Base-by-base conservation (phyloP, 176 grass and related monocot genomes). In the Dendrocalamus sinicus region DNA sequence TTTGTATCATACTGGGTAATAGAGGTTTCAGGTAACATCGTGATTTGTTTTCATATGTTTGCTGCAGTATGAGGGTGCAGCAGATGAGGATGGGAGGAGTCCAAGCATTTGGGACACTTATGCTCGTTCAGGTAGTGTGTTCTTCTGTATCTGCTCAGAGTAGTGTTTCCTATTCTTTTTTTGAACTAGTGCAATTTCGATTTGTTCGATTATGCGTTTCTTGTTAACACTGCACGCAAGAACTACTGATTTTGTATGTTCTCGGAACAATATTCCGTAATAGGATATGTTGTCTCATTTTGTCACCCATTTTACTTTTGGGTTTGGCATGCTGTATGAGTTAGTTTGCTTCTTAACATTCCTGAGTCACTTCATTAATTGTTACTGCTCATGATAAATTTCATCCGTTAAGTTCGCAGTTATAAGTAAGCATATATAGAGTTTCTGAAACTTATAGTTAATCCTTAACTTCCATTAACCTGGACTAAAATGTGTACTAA, bases 41-140 rank as follows among this genome's bases (percentile, higher is more conserved):
- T 45, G 20, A 57, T 26, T 62, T 63, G 24, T 14, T 46, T 63
- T 4, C 32, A 35, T 35, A 35, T 35, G 32, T 35, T 35, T 35
- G 24, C n/a, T 35, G 32, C 32, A 35, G 32, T 35, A 35, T 39
- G 37, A 39, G 37, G 37, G 37, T 39, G 37, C 37, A 4, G 37
- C 5, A 39, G 37, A 5, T 39, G 37, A 39, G 37, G 37, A 4
- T 39, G 37, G 37, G 37, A 39, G 37, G 37, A 39, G 37, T 39
- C 37, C 37, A 39, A 39, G 37, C 73, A 81, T 88, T 78, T 92
- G 90, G 86, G 72, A 92, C 67, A 89, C 82, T 44, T 91, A 46
- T 48, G 84, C 82, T 60, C 77, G 86, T 63, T 76, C 78, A 82
- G 86, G 90, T 91, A 77, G 9, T 9, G 13, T 16, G 7, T 39